These are phyloP conservation scores for Aegilops bicornis DNA, from an alignment of 176 grass and related monocot genomes.

Conservation along the genomic window DNA sequence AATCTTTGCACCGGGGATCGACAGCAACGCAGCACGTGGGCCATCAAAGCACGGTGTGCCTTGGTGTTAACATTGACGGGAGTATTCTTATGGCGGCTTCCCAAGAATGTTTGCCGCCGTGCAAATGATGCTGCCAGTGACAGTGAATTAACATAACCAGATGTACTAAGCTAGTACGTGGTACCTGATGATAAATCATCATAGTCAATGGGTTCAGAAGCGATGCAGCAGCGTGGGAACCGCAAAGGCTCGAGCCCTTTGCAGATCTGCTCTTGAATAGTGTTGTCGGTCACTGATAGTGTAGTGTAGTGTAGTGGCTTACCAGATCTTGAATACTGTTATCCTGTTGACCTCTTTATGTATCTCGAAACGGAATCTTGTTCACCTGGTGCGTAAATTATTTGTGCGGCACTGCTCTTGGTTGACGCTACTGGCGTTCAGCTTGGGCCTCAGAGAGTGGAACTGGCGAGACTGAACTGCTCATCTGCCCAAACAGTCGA, in stretches of 20 bases:
- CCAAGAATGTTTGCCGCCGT: slow-evolving; percentile 39
- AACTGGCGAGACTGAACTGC: too few relatives aligned
- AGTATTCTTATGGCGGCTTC: slow-evolving; percentile 31
- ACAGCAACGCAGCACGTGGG: slow-evolving; percentile 2
- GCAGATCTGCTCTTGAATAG: slow-evolving; percentile 13
- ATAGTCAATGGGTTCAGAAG: slow-evolving; percentile 18
- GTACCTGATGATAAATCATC: too few relatives aligned
- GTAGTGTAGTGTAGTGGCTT: too few relatives aligned
- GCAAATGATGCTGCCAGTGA: neutral
- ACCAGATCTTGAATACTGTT: neutral
- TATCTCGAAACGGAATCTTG: neutral
- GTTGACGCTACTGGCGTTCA: neutral
- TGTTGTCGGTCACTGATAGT: neutral
- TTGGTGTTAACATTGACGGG: slow-evolving; percentile 37
- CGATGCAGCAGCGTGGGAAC: neutral
- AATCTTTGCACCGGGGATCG: slow-evolving; percentile 30
- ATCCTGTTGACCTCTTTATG: too few relatives aligned
- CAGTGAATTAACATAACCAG: too few relatives aligned
- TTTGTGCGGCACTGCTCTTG: neutral
- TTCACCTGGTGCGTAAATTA: neutral
- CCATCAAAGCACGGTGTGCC: slow-evolving; percentile 15
- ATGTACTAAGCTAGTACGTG: too few relatives aligned
- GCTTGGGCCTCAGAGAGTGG: neutral
- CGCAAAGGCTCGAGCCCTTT: slow-evolving; percentile 20
- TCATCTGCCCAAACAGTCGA: neutral